Evolutionary conservation across 768 basidiomycete species (phyloP), one percentile per base, ranked within the genome.

Genomic region (Flagelloscypha sp.): DNA sequence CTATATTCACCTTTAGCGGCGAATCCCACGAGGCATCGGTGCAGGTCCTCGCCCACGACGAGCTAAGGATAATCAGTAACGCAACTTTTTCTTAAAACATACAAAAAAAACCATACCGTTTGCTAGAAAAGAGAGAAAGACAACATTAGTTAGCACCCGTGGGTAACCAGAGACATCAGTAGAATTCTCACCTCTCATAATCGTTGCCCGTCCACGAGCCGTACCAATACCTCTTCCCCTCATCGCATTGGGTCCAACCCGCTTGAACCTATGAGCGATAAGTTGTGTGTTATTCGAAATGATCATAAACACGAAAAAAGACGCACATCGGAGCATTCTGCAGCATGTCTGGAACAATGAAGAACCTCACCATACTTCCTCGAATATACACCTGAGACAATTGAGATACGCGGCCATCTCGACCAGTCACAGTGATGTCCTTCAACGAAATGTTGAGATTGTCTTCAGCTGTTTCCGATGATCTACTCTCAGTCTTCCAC

Each of bases 331-430:
- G 95, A 10, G 95, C 95, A 57, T 98, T 98, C 56, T 97, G 87
- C 48, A 99, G 68, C 87, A 99, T 97, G 61, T 98, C 95, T 37
- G 95, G 95, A 15, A 99, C 95, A 58, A 98, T 97, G 65, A 98
- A 94, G 70, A 95, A 98, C 46, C 95, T 74, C 46, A 97, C 70
- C 87, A 97, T 95, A 57, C 90, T 93, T 40, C 95, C 95, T 49
- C 95, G 73, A 48, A 99, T 99, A 62, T 99, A 99, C 21, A 97
- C 94, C 60, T 97, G 94, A 65, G 98, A 95, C 33, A 99, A 72
- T 57, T 99, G 95, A 9, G 95, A 95, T 19, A 99, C 90, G 50
- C 95, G 88, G 17, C 95, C 95, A 70, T 99, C 95, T 35, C 95
- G 79, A 36, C 86, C 89, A 10, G 95, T 99, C 21, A 98, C 95